Percentiles rank a stretch among this genome's conserved stretches.
Conservation (phyloP, 2,329 filamentous ascomycete species). For the Thelonectria blattea region DNA sequence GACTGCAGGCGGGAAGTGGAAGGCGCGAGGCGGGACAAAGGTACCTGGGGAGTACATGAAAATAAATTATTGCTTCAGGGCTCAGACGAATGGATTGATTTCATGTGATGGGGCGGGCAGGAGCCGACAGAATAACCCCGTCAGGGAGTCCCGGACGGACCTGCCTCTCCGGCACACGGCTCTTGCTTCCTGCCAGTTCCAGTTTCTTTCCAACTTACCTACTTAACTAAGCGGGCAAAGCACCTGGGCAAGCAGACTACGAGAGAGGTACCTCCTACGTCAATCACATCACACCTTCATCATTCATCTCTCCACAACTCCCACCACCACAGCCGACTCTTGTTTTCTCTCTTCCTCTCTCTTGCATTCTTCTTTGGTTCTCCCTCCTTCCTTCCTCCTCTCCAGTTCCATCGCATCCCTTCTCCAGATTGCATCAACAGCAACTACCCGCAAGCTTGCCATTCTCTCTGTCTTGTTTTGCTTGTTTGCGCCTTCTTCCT, state of each 20-base stretch:
- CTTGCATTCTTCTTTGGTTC: background rate
- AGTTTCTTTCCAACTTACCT: background rate
- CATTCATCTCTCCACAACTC: slow-evolving; percentile 9
- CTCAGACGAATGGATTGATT: background rate
- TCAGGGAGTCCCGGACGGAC: background rate
- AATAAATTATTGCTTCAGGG: background rate
- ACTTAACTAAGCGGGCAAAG: no score
- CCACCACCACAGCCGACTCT: slow-evolving; percentile 2
- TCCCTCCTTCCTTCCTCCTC: background rate
- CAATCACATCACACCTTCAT: slow-evolving; percentile 6
- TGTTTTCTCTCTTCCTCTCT: background rate
- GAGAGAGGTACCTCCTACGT: background rate
- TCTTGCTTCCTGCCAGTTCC: slow-evolving; percentile 4
- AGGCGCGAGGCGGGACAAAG: no score
- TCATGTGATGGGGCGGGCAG: background rate
- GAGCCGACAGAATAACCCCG: slow-evolving; percentile 4
- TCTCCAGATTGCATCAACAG: background rate
- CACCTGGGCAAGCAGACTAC: background rate
- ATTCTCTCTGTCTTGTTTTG: background rate
- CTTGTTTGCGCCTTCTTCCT: background rate
- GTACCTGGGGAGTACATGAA: background rate
- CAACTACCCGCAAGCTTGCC: background rate
- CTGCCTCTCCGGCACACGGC: background rate
- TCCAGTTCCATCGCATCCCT: background rate
- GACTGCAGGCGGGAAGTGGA: no score